phyloP scores from a whole-genome alignment of 495 filamentous ascomycete genomes.

The Endocarpon pusillum region DNA sequence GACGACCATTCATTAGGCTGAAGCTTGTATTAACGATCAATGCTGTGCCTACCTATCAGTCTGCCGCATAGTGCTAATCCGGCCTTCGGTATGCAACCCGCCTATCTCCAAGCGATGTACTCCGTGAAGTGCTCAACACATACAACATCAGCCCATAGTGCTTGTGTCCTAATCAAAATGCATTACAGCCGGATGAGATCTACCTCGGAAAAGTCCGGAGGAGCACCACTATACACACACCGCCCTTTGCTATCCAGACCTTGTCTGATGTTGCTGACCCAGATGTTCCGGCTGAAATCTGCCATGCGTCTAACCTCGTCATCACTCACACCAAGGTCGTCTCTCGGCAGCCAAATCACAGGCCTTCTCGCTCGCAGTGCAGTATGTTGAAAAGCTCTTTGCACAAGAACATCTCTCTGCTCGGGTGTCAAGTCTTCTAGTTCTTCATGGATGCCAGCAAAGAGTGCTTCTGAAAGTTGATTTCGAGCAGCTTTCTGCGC shows the following conservation, averaged over 20 bases:
- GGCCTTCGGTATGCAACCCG: too few relatives aligned
- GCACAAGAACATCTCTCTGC: constrained; percentile 73
- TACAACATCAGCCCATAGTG: too few relatives aligned
- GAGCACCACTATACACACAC: constrained; percentile 75
- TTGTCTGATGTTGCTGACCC: constrained; percentile 86
- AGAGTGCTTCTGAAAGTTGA: constrained; percentile 58
- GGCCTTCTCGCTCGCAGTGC: constrained; percentile 74
- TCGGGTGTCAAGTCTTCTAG: constrained; percentile 88
- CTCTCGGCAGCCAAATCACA: constrained; percentile 85
- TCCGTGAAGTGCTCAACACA: too few relatives aligned
- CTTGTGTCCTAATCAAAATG: too few relatives aligned
- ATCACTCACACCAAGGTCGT: constrained; percentile 78
- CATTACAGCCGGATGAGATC: constrained; percentile 68
- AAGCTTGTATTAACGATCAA: too few relatives aligned
- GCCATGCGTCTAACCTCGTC: constrained; percentile 73
- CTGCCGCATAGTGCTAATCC: too few relatives aligned
- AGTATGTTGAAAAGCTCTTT: constrained; percentile 78
- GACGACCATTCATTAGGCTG: too few relatives aligned
- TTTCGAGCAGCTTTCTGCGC: constrained; percentile 37
- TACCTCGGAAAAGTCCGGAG: constrained; percentile 82
- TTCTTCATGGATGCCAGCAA: constrained; percentile 73
- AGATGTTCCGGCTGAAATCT: constrained; percentile 64
- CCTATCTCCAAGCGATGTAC: too few relatives aligned
- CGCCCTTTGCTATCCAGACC: constrained; percentile 68
- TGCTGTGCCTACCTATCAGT: too few relatives aligned